Evolutionary conservation across 305 asterid species (phyloP).

Genomic region (Rubia balearica): DNA sequence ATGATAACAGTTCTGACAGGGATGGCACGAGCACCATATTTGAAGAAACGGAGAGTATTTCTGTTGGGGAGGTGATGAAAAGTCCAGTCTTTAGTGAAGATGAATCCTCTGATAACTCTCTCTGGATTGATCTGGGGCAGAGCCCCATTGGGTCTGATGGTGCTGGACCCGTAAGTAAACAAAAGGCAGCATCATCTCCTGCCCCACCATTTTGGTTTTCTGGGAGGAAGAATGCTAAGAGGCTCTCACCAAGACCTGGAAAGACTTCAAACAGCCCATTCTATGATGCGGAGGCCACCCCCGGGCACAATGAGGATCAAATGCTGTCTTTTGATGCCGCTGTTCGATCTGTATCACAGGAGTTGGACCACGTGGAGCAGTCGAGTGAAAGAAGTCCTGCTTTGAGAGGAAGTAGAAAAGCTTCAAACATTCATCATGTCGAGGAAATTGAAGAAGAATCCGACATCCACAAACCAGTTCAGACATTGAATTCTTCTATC

Average conservation of each 20-base stretch:
- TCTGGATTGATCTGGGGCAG: constrained; percentile 95
- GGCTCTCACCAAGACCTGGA: constrained; percentile 58
- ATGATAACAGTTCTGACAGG: constrained; percentile 72
- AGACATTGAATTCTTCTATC: constrained; percentile 16
- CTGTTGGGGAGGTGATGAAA: constrained; percentile 85
- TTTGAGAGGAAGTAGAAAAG: constrained; percentile 23
- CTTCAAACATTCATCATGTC: constrained; percentile 24
- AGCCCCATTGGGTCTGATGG: constrained; percentile 66
- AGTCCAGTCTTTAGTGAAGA: constrained; percentile 95
- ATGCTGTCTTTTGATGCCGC: constrained; percentile 90
- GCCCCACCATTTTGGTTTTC: constrained; percentile 86
- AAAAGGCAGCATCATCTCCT: constrained; percentile 53
- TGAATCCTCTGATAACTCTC: constrained; percentile 83
- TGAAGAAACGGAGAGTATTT: constrained; percentile 82
- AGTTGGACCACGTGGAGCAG: constrained; percentile 54
- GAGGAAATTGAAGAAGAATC: constrained; percentile 71
- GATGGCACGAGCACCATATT: constrained; percentile 89
- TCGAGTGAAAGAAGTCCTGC: constrained; percentile 22
- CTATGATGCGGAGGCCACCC: constrained; percentile 45
- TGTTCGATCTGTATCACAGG: constrained; percentile 81
- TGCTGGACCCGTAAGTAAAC: constrained; percentile 49
- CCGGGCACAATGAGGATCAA: constrained; percentile 35
- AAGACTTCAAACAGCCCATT: constrained; percentile 55
- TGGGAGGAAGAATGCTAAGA: constrained; percentile 48
- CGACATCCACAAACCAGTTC: constrained; percentile 29